Conservation (phyloP, 192 early-diverging fungal genomes). For the Linnemannia exigua region DNA sequence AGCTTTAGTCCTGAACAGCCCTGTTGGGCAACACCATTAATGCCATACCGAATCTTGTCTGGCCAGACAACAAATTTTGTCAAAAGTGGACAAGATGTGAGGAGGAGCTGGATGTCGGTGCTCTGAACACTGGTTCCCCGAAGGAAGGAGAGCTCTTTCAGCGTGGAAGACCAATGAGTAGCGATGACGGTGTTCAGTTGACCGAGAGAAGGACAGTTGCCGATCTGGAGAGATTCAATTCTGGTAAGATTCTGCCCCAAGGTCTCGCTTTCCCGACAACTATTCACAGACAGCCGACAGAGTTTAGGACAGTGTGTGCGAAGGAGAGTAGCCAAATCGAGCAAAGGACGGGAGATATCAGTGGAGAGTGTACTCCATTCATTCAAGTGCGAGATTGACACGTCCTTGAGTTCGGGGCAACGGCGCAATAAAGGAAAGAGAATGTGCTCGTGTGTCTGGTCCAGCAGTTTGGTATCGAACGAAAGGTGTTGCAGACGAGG, state of each 20-base stretch:
- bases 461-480: neutral
- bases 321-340: neutral
- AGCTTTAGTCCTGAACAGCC: constrained; percentile 2
- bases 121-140: neutral
- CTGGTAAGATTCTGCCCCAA: neutral
- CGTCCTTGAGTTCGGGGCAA: neutral
- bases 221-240: neutral
- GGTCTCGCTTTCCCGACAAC: neutral
- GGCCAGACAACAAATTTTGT: neutral
- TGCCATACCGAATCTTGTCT: neutral
- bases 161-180: neutral
- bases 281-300: neutral
- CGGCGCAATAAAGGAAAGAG: neutral
- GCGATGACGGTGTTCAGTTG: neutral
- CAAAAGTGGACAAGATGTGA: neutral
- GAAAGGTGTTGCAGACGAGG: neutral
- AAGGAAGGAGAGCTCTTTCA: neutral
- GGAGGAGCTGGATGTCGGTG: neutral
- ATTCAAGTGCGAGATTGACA: neutral
- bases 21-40: neutral
- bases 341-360: neutral
- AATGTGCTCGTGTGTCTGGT: neutral
- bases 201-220: neutral
- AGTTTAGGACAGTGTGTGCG: neutral
- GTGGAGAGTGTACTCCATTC: neutral